Conservation (phyloP, 2,329 filamentous ascomycete genomes). For the Talaromyces sp. region DNA sequence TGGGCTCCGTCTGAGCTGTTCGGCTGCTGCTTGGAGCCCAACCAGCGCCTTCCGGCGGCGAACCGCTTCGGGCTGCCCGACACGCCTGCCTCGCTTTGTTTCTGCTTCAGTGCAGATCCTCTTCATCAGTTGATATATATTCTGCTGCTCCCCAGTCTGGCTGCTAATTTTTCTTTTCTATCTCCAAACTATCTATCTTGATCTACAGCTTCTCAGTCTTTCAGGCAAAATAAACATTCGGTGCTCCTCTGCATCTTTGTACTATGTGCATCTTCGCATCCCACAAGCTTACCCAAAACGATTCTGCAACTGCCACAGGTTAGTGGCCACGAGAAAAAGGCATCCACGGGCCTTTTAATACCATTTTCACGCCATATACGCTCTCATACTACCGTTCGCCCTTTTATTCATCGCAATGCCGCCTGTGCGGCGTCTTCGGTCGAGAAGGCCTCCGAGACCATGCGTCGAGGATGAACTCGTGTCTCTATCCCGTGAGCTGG, state of each 20-base stretch:
- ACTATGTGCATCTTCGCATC: neutral
- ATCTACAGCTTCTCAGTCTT: neutral
- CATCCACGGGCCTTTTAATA: neutral
- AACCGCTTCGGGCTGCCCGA: slow-evolving; percentile 7
- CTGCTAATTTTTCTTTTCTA: neutral
- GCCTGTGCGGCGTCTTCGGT: slow-evolving; percentile 21
- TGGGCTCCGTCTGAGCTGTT: neutral
- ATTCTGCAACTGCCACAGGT: slow-evolving; percentile 18
- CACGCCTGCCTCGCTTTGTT: neutral
- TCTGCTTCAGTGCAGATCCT: neutral
- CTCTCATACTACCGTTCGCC: neutral
- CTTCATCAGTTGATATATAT: neutral
- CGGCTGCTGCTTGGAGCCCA: slow-evolving; percentile 6
- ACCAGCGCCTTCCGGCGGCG: slow-evolving; percentile 2
- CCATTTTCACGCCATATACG: neutral
- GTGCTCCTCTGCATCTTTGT: neutral
- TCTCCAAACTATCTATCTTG: neutral
- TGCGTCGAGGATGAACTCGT: slow-evolving; percentile 41
- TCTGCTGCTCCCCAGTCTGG: neutral
- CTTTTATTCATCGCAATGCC: slow-evolving; percentile 14
- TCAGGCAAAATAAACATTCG: neutral
- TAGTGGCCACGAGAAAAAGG: slow-evolving; percentile 12
- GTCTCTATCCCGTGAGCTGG: slow-evolving; percentile 37
- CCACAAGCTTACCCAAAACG: slow-evolving; percentile 8
- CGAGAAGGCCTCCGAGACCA: slow-evolving; percentile 37